Base-by-base conservation (phyloP, 176 grass and related monocot species). In the Carex kokanica region DNA sequence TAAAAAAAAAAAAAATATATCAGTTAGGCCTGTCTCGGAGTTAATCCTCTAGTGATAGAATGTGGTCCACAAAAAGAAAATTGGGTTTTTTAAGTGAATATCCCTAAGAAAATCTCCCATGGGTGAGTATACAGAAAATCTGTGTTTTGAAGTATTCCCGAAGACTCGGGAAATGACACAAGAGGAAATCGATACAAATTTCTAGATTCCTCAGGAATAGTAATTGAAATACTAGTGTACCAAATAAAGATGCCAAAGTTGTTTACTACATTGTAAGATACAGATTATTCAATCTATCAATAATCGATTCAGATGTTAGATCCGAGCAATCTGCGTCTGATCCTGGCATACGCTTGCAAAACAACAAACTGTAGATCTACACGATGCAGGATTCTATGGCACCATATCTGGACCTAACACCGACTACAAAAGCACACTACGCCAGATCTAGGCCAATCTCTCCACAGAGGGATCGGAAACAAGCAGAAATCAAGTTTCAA, bases 381-480 rank as follows among this genome's bases (percentile, higher is more conserved):
- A 62, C 57, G 31, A 9, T 61, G 20, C 60, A 83, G 83, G 61
- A 31, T 17, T 17, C n/a, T 10, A 53, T 51, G 80, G 80, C 60
- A 11, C 9, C n/a, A 77, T 58, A 86, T 59, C 41, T 73, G 77
- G 12, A 25, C 52, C 36, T 45, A 86, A 58, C 27, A 81, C 25
- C 20, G 40, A 85, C 59, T 56, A 85, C 13, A 59, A 56, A 40
- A 45, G 16, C 57, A 38, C 41, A 52, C 36, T 18, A 51, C 59
- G 21, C 61, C 80, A 82, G 80, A 82, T 82, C 80, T 82, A 27
- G 40, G 21, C 23, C 9, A 66, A 64, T 82, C 58, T 52, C 38
- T 64, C 41, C 10, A 47, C n/a, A 60, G 20, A 60, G 10, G 79
- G 36, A 82, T 66, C 34, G 24, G 13, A 82, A 82, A 31, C 38